Percentiles rank a stretch among this genome's conserved stretches.
These are phyloP conservation scores for Anthracocystis walkeri DNA, from an alignment of 1,284 basidiomycete species.

Conservation along the genomic window DNA sequence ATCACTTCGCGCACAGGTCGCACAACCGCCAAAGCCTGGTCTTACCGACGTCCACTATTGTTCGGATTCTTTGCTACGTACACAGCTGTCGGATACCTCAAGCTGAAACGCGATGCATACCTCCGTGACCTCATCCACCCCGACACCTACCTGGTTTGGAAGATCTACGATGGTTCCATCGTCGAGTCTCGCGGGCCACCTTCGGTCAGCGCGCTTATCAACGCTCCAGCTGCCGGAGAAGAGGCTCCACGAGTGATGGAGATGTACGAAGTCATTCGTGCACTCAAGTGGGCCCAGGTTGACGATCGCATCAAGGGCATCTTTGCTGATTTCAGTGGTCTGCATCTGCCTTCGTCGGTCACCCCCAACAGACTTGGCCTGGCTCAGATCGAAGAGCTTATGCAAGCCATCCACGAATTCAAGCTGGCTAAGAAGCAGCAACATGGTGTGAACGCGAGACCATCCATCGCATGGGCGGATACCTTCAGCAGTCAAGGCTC, in stretches of 20 bases:
- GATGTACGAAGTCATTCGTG: conserved; percentile 70
- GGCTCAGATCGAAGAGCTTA: conserved; percentile 71
- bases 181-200: conserved; percentile 58
- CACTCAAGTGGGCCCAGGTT: conserved; percentile 69
- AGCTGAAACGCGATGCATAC: conserved; percentile 50
- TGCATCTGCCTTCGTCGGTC: conserved; percentile 68
- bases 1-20: conserved; percentile 40
- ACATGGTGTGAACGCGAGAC: conserved; percentile 52
- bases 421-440: conserved; percentile 68
- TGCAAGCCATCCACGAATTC: conserved; percentile 70
- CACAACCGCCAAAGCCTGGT: conserved; percentile 45
- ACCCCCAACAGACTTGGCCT: conserved; percentile 66
- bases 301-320: conserved; percentile 71
- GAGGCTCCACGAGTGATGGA: conserved; percentile 66
- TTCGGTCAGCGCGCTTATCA: conserved; percentile 49
- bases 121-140: conserved; percentile 54
- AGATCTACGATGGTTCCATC: conserved; percentile 66
- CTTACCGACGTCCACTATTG: conserved; percentile 39
- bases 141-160: conserved; percentile 67
- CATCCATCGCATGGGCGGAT: conserved; percentile 71
- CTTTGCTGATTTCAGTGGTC: conserved; percentile 70
- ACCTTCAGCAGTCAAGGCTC: conserved; percentile 70
- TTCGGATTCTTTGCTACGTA: conserved; percentile 52
- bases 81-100: conserved; percentile 49
- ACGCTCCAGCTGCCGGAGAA: conserved; percentile 46